phyloP scores from a whole-genome alignment of 495 filamentous ascomycete genomes.

The Daldinia grandis region DNA sequence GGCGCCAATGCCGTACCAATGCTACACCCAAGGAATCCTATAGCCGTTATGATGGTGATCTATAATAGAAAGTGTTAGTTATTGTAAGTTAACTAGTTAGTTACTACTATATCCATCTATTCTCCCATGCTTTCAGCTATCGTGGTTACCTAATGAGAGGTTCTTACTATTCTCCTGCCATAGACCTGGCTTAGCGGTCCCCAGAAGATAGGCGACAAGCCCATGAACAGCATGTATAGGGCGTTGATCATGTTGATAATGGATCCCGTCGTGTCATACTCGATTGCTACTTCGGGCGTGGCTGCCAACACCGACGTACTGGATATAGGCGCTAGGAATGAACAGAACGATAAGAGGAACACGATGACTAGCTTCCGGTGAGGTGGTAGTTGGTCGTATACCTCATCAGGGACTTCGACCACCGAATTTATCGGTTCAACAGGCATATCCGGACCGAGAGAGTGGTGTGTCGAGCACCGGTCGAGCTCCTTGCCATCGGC shows the following conservation, averaged over 20 bases:
- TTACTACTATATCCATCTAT: constrained; percentile 5
- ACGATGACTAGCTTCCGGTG: constrained; percentile 68
- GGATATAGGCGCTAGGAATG: constrained; percentile 73
- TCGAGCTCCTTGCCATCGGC: constrained; percentile 29
- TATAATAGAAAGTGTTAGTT: constrained; percentile 38
- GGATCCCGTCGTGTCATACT: constrained; percentile 67
- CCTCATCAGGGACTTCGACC: constrained; percentile 54
- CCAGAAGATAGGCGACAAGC: constrained; percentile 70
- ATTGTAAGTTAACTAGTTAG: too few relatives aligned
- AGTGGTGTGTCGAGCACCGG: constrained; percentile 46
- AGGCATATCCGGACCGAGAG: constrained; percentile 46
- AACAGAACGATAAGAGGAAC: constrained; percentile 69
- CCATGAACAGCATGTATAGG: constrained; percentile 75
- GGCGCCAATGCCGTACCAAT: constrained; percentile 73
- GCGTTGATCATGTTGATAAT: constrained; percentile 76
- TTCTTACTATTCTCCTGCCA: constrained; percentile 65
- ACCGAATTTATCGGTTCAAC: constrained; percentile 53
- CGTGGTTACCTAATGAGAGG: not conserved
- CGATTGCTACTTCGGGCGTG: constrained; percentile 70
- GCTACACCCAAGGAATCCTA: constrained; percentile 69
- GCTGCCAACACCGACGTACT: constrained; percentile 75
- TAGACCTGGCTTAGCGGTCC: constrained; percentile 74
- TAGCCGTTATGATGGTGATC: constrained; percentile 64
- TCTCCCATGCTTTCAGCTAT: not conserved
- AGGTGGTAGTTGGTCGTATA: constrained; percentile 63